Conservation (phyloP, 1,284 basidiomycete genomes). For the Taiwanofungus camphoratus region DNA sequence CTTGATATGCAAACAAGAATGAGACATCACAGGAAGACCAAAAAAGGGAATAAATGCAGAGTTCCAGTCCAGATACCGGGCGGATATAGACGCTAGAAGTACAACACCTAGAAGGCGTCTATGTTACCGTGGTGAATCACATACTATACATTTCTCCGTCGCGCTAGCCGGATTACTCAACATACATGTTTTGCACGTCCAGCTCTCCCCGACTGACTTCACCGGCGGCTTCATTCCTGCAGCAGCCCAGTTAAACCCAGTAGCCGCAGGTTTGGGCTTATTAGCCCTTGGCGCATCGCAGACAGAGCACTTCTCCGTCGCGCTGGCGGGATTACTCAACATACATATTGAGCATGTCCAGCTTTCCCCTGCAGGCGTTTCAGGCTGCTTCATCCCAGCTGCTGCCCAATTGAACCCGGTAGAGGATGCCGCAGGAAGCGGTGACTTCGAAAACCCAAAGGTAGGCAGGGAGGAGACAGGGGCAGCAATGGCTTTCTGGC, state of each 20-base stretch:
- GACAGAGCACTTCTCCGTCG: constrained; percentile 42
- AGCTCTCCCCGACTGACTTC: constrained; percentile 26
- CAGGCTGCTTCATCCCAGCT: constrained; percentile 17
- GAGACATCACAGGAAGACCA: constrained; percentile 1
- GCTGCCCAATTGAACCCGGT: constrained; percentile 36
- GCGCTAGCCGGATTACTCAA: constrained; percentile 37
- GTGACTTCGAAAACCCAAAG: constrained; percentile 33
- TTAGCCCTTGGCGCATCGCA: constrained; percentile 36
- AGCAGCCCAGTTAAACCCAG: constrained; percentile 48
- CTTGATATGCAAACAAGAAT: constrained; percentile 1
- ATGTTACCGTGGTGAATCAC: constrained; percentile 22
- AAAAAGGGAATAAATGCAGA: not conserved
- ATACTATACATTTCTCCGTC: constrained; percentile 32
- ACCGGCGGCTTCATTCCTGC: constrained; percentile 40
- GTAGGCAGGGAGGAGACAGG: constrained; percentile 32
- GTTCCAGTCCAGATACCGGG: too few species aligned
- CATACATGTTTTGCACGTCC: constrained; percentile 41
- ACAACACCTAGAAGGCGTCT: too few species aligned
- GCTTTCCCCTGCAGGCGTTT: constrained; percentile 15
- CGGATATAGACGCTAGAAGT: too few species aligned
- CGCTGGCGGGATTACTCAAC: constrained; percentile 38
- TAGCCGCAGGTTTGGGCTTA: constrained; percentile 14
- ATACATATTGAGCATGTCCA: constrained; percentile 46
- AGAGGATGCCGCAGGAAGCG: constrained; percentile 20
- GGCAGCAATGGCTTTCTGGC: constrained; percentile 26